Base-by-base conservation (phyloP, 805 yeast genomes). In the Dipodascopsis uninucleata region DNA sequence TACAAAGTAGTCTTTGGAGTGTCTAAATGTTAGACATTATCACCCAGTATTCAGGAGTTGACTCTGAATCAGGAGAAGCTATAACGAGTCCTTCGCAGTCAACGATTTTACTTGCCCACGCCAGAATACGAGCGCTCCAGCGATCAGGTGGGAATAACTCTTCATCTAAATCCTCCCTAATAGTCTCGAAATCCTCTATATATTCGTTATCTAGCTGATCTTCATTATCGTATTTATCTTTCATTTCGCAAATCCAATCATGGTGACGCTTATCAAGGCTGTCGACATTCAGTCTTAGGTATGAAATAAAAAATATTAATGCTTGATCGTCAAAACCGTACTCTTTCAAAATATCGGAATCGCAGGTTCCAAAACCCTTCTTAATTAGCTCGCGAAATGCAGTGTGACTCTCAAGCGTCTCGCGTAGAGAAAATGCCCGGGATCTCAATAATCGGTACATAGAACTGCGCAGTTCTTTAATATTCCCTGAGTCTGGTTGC, bases 101-200 rank as follows among this genome's bases (percentile, higher is more conserved):
- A n/a, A 43, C 45, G 12, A 47, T 28, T 32, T 22, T 38, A 12
- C 35, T 42, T n/a, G 52, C 52, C 52, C 52, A 47, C 5, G 52
- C 47, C 25, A 47, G 31, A 14, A 29, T 16, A n/a, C 41, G 24
- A 5, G 41, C 16, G 3, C 45, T 43, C 44, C 47, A 47, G 14
- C 24, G n/a, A 5, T 38, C 35, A n/a, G 9, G n/a, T 3, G 20
- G 32, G 24, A 47, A 47, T 14, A 47, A 16, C 7, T 17, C 29
- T 16, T 35, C 29, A 14, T 39, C 22, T 6, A 33, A 22, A 17
- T 46, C 26, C 5, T 31, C 40, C 18, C 21, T 26, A 23, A 44
- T 17, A 16, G 33, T 23, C 22, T 47, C 51, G 33, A 41, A 42
- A 21, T 42, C 42, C 18, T 49, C 54, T 10, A 39, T 21, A 22